Base-by-base conservation (phyloP, 2,329 filamentous ascomycete genomes). In the Lecanoromycetidae sp. region DNA sequence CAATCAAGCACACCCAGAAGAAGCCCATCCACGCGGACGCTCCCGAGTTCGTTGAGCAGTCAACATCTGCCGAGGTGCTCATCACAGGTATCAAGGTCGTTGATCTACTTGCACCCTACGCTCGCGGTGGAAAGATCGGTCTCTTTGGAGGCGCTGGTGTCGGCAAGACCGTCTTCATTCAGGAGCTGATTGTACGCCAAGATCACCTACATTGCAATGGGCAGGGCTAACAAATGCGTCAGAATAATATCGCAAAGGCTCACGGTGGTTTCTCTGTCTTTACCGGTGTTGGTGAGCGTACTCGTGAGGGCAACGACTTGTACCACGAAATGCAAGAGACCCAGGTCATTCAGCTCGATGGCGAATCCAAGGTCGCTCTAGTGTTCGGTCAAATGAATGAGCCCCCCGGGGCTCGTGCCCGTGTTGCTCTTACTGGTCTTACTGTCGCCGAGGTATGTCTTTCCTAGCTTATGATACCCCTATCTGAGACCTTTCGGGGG, bases 261-360 rank as follows among this genome's bases (percentile, higher is more conserved):
- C 91, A 98, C 78, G 91, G 91, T 94, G 91, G 91, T 94, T 98
- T 94, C 85, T 98, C 91, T 60, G 91, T 98, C 69, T 98, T 98
- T 84, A 94, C 87, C 68, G 91, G 91, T 90, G 91, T 98, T 74
- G 91, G 91, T 71, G 91, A 98, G 84, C 90, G 91, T 79, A 98
- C 91, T 68, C 91, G 91, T 87, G 91, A 98, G 82, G 91, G 91
- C 80, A 98, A 98, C 82, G 91, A 98, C 82, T 73, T 98, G 79
- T 98, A 98, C 84, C 90, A 98, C 76, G 91, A 98, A 81, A 98
- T 98, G 91, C 91, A 96, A 79, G 90, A 98, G 77, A 98, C 91
- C 60, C 87, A 85, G 66, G 91, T 98, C 79, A 98, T 98, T 73
- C 82, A 98, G 73, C 87, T 98, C 59, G 91, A 98, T 58, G 91